These are phyloP conservation scores for Leonotis leonurus DNA, from an alignment of 257 asterid genomes.

Conservation along the genomic window DNA sequence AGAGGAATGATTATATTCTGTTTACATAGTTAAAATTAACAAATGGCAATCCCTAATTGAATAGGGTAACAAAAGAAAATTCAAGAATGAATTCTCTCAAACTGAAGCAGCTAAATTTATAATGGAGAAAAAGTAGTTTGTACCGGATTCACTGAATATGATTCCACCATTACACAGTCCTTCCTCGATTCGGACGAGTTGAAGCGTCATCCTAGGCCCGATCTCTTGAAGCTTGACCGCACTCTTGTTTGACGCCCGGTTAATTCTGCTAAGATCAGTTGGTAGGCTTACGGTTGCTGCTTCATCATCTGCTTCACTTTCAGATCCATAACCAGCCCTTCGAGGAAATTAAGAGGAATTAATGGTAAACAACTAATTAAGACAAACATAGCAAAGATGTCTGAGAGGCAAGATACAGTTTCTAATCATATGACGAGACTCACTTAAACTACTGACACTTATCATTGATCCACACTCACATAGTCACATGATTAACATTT, in stretches of 20 bases:
- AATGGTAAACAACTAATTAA: background rate
- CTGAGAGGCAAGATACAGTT: background rate
- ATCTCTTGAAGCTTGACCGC: slow-evolving; percentile 92
- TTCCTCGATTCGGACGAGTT: slow-evolving; percentile 64
- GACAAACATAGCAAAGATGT: background rate
- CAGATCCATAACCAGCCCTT: slow-evolving; percentile 96
- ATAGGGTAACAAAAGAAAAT: background rate
- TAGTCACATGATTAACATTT: background rate
- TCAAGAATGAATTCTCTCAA: background rate
- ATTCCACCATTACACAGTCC: slow-evolving; percentile 78
- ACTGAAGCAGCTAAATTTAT: slow-evolving; percentile 1
- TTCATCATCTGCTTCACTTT: slow-evolving; percentile 92
- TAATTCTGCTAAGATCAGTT: slow-evolving; percentile 65
- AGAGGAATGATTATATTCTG: no score
- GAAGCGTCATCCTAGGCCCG: slow-evolving; percentile 88
- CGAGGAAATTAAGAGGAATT: background rate
- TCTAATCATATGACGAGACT: background rate
- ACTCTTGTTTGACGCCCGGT: slow-evolving; percentile 71
- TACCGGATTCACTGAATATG: slow-evolving; percentile 53
- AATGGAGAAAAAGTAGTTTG: background rate
- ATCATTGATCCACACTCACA: background rate
- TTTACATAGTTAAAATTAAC: no score
- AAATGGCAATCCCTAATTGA: background rate
- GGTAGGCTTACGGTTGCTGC: slow-evolving; percentile 79
- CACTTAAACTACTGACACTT: background rate